These are phyloP conservation scores for Dothideomycetidae sp. DNA, from an alignment of 2,329 filamentous ascomycete genomes.

Conservation along the genomic window DNA sequence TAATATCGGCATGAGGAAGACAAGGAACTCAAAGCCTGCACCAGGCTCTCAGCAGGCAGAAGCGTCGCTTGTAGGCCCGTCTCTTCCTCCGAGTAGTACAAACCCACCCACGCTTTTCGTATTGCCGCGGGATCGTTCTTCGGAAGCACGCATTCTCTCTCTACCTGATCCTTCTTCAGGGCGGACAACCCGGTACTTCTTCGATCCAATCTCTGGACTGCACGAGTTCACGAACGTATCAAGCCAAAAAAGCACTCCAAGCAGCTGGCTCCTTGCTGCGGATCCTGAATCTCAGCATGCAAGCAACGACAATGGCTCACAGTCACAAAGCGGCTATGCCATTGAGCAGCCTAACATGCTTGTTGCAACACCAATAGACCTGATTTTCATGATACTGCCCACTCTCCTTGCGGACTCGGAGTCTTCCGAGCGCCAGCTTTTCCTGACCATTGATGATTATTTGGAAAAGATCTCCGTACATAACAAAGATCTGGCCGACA, in stretches of 20 bases:
- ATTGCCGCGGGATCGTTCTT: conserved; percentile 38
- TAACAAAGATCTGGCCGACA: conserved; percentile 43
- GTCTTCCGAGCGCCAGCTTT: conserved; percentile 44
- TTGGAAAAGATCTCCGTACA: conserved; percentile 46
- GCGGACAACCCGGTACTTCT: conserved; percentile 38
- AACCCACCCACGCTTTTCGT: conserved; percentile 42
- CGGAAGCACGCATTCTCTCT: conserved; percentile 40
- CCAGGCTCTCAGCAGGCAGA: conserved; percentile 11
- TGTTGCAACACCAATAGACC: conserved; percentile 70
- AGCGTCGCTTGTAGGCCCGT: conserved; percentile 11
- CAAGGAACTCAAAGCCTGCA: conserved; percentile 13
- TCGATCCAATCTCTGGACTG: conserved; percentile 44
- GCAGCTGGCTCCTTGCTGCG: conserved; percentile 41
- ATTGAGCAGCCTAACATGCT: conserved; percentile 60
- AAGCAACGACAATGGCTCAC: conserved; percentile 8
- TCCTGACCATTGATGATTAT: conserved; percentile 57
- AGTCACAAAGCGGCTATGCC: conserved; percentile 36
- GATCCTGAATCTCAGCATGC: conserved; percentile 6
- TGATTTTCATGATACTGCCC: conserved; percentile 70
- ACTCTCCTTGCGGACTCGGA: conserved; percentile 40
- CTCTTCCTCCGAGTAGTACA: conserved; percentile 23
- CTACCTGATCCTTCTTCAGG: conserved; percentile 40
- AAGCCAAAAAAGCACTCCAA: conserved; percentile 34
- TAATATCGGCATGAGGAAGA: conserved; percentile 21
- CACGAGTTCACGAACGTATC: conserved; percentile 47